phyloP scores from a whole-genome alignment of 352 stramenopile genomes.

The Phytophthora meadii region DNA sequence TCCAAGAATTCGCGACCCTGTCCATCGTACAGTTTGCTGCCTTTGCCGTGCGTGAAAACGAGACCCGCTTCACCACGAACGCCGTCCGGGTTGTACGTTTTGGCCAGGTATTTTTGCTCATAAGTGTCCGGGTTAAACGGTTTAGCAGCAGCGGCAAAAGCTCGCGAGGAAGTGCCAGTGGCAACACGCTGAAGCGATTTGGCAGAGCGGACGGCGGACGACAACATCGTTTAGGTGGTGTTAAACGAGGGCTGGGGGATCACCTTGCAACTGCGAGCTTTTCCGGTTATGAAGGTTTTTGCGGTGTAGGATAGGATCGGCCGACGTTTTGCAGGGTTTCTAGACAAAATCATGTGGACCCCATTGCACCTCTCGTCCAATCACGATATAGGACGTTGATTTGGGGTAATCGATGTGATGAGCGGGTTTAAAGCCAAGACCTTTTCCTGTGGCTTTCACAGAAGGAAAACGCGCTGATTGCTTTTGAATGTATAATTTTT shows the following conservation, averaged over 20 bases:
- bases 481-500: not conserved
- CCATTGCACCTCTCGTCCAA: conserved; percentile 27
- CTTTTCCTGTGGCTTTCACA: no score
- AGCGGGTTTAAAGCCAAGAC: not conserved
- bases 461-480: not conserved
- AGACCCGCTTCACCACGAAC: conserved; percentile 71
- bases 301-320: conserved; percentile 4
- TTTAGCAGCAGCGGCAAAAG: conserved; percentile 39
- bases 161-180: conserved; percentile 19
- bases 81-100: conserved; percentile 83
- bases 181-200: conserved; percentile 24
- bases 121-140: conserved; percentile 66
- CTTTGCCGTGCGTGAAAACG: conserved; percentile 89
- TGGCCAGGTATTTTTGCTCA: conserved; percentile 84
- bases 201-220: conserved; percentile 22
- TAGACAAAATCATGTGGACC: conserved; percentile 25
- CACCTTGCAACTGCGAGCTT: not conserved
- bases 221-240: conserved; percentile 20
- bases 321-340: not conserved
- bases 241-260: conserved; percentile 6
- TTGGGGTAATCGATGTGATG: conserved; percentile 27
- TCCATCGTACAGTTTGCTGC: conserved; percentile 92
- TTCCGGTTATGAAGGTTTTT: conserved; percentile 23
- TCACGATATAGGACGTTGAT: conserved; percentile 30
- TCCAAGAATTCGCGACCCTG: conserved; percentile 89